Base-by-base conservation (phyloP, 176 grass and related monocot genomes). In the Triticum monococcum region DNA sequence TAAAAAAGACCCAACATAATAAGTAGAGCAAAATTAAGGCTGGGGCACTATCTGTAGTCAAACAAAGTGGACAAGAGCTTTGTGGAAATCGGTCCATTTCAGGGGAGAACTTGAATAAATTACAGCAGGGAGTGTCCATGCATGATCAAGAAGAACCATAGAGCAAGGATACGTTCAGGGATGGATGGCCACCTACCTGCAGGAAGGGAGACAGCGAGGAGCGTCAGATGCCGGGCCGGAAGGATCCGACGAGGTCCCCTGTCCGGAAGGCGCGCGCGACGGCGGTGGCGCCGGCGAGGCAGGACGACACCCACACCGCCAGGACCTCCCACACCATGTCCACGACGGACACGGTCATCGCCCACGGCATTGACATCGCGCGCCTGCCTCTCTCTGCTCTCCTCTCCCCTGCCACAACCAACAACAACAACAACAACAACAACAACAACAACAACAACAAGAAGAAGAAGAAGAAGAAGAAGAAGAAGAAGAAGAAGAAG, bases 361-460 rank as follows among this genome's bases (percentile, higher is more conserved):
- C 71, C 86, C 88, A 95, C 16, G 86, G 88, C 91, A 98, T 88
- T n/a, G 89, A 89, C 91, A 91, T 95, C 31, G 26, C 18, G 5
- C 18, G 7, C 54, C 18, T 20, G 5, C 54, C 54, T 7, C 54
- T 57, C 18, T 20, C 54, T 22, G 2, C 18, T 20, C 17, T 22
- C 18, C 18, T 57, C 0, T 22, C 18, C 54, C 54, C 75, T 8
- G 33, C 23, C 20, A 13, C 18, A 1, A 25, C 23, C 45, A 9
- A 72, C 30, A 30, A 12, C 3, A 35, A 37, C 37, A 72, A 22
- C 3, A 35, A 37, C 37, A 72, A 22, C 3, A 35, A 37, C 37
- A 72, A 22, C 45, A 9, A 72, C 30, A 30, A 12, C 45, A 9
- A 72, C 30, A 30, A 12, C 3, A 35, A 37, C 37, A 72, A 22